phyloP scores from a whole-genome alignment of 768 basidiomycete species.

The Cyclocybe cylindracea region DNA sequence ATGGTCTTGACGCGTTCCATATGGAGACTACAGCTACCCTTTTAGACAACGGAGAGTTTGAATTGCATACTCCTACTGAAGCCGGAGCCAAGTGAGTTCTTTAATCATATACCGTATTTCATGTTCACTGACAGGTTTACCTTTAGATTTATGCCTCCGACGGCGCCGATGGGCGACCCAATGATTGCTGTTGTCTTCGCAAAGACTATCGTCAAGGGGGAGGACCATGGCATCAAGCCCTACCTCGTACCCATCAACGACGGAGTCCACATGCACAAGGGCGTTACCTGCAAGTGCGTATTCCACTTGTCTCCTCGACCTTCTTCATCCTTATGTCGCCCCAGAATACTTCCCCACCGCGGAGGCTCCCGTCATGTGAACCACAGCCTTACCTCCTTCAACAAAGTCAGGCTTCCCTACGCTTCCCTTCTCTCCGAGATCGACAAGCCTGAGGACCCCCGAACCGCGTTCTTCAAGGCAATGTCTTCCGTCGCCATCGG shows the following conservation, averaged over 20 bases:
- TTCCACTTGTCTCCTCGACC: not conserved
- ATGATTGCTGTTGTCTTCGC: conserved; percentile 43
- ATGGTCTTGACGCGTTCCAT: conserved; percentile 45
- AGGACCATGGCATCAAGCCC: conserved; percentile 34
- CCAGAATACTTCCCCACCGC: conserved; percentile 19
- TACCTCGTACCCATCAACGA: conserved; percentile 43
- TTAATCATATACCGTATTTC: not conserved
- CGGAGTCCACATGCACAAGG: conserved; percentile 35
- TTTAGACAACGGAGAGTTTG: conserved; percentile 36
- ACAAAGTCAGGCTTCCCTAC: conserved; percentile 31
- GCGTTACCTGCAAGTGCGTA: conserved; percentile 29
- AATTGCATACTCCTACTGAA: conserved; percentile 34
- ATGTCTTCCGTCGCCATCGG: conserved; percentile 4
- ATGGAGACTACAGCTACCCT: conserved; percentile 45
- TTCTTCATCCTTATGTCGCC: not conserved
- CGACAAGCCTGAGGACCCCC: conserved; percentile 8
- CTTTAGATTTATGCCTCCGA: conserved; percentile 46
- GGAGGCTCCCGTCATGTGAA: conserved; percentile 30
- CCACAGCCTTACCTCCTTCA: conserved; percentile 37
- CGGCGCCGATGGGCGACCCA: conserved; percentile 33
- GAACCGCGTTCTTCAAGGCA: conserved; percentile 20
- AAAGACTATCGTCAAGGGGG: conserved; percentile 31
- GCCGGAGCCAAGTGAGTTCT: conserved; percentile 38
- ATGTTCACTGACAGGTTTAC: not conserved
- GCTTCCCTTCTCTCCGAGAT: conserved; percentile 29